A percentile compares a stretch with the other conserved stretches of the same genome.
These are phyloP conservation scores for Fusarium fujikuroi DNA, from an alignment of 2,329 filamentous ascomycete genomes.

Conservation along the genomic window DNA sequence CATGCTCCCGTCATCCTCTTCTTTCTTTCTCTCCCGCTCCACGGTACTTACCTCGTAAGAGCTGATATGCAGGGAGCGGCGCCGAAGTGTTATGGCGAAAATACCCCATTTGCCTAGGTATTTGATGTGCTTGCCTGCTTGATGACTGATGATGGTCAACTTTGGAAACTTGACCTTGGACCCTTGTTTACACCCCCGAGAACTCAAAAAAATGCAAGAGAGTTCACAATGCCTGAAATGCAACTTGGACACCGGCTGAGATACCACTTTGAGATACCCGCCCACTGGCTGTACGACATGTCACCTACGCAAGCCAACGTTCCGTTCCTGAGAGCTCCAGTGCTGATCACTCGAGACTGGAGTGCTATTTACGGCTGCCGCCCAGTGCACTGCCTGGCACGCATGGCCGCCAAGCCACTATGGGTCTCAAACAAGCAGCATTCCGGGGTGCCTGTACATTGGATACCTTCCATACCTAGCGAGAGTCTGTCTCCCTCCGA, in stretches of 20 bases:
- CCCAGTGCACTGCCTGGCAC: slow-evolving; percentile 26
- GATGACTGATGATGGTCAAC: slow-evolving; percentile 30
- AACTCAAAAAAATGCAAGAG: slow-evolving; percentile 2
- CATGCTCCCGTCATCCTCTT: slow-evolving; percentile 28
- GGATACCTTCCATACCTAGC: not conserved
- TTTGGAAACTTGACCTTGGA: slow-evolving; percentile 5
- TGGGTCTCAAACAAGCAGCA: slow-evolving; percentile 24
- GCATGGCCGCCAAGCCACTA: slow-evolving; percentile 29
- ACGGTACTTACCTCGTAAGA: slow-evolving; percentile 21
- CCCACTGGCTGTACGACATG: slow-evolving; percentile 22
- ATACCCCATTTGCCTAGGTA: slow-evolving; percentile 8
- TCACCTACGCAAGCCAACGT: slow-evolving; percentile 31
- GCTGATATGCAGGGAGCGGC: slow-evolving; percentile 42
- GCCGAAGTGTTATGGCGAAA: slow-evolving; percentile 12
- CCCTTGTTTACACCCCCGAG: slow-evolving; percentile 2
- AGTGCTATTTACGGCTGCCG: slow-evolving; percentile 27
- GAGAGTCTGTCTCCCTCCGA: not conserved
- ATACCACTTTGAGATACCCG: not conserved
- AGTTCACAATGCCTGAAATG: not conserved
- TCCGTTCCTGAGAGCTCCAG: slow-evolving; percentile 20
- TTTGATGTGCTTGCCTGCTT: slow-evolving; percentile 26
- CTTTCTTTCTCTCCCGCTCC: not conserved
- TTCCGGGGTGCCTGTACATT: slow-evolving; percentile 18
- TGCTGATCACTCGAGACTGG: slow-evolving; percentile 9
- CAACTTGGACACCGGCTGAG: not conserved